A percentile compares a stretch with the other conserved stretches of the same genome.
Evolutionary conservation across 2,329 filamentous ascomycete species (phyloP).

Genomic region (Cytospora piceae): DNA sequence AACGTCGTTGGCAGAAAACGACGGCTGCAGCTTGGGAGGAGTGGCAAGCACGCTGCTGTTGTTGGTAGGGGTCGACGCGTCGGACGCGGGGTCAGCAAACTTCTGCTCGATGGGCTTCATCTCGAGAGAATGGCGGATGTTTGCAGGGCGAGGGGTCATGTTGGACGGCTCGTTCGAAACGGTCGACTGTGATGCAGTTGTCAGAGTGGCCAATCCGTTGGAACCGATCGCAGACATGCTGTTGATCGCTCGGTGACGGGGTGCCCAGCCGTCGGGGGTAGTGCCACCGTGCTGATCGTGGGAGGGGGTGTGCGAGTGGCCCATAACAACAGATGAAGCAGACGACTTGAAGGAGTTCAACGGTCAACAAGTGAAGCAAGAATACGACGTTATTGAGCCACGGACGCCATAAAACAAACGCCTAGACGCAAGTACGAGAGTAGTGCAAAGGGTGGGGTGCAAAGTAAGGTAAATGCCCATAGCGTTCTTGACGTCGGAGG

Average conservation of each 20-base stretch:
- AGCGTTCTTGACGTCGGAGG: not conserved
- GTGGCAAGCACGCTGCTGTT: constrained; percentile 56
- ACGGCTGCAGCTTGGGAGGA: constrained; percentile 78
- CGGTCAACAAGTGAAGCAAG: constrained; percentile 25
- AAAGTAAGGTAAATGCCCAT: constrained; percentile 11
- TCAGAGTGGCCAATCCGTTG: constrained; percentile 44
- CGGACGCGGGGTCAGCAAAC: constrained; percentile 52
- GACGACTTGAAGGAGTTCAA: constrained; percentile 61
- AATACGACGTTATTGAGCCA: not conserved
- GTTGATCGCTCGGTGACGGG: constrained; percentile 70
- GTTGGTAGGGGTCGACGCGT: constrained; percentile 49
- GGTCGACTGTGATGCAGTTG: constrained; percentile 40
- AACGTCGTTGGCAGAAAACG: constrained; percentile 88
- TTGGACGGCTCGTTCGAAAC: constrained; percentile 49
- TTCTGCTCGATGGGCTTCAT: constrained; percentile 48
- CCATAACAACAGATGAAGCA: constrained; percentile 78
- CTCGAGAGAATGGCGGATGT: constrained; percentile 63
- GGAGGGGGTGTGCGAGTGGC: constrained; percentile 73
- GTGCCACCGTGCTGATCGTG: constrained; percentile 50
- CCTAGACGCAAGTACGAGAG: constrained; percentile 12
- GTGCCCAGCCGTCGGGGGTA: constrained; percentile 61
- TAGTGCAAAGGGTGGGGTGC: constrained; percentile 1
- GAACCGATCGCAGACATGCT: constrained; percentile 55
- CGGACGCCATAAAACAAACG: not conserved
- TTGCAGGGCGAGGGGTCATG: constrained; percentile 52